Evolutionary conservation across 2,329 filamentous ascomycete genomes (phyloP).

Genomic region (Microdochium paspali): DNA sequence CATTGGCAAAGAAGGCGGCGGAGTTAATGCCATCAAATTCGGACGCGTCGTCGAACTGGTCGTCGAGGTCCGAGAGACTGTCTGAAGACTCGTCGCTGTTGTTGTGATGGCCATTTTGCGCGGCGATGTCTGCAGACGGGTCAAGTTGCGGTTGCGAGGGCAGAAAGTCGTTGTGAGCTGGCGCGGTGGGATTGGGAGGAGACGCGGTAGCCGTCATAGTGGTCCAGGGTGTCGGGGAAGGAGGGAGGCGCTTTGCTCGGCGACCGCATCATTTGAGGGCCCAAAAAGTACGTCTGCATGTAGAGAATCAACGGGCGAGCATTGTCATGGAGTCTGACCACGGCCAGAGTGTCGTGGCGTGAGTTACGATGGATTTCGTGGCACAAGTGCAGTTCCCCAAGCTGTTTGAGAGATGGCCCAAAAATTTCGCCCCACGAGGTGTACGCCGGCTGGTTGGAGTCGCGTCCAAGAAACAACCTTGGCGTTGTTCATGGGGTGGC

Average conservation of each 20-base stretch:
- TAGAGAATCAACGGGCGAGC: slow-evolving; percentile 29
- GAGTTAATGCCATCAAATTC: not conserved
- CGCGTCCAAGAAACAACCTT: slow-evolving; percentile 16
- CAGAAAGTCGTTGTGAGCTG: slow-evolving; percentile 19
- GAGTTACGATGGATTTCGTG: slow-evolving; percentile 33
- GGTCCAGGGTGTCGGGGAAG: slow-evolving; percentile 24
- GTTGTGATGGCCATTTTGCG: slow-evolving; percentile 8
- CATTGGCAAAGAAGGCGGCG: slow-evolving; percentile 7
- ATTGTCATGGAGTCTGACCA: slow-evolving; percentile 41
- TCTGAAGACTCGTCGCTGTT: slow-evolving; percentile 2
- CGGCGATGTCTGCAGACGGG: slow-evolving; percentile 12
- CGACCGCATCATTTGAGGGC: slow-evolving; percentile 48
- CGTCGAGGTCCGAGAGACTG: slow-evolving; percentile 8
- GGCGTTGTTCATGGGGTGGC: not conserved
- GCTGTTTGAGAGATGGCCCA: slow-evolving; percentile 32
- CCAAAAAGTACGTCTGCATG: slow-evolving; percentile 47
- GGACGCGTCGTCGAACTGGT: slow-evolving; percentile 7
- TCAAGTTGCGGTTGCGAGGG: slow-evolving; percentile 1
- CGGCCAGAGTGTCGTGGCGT: slow-evolving; percentile 40
- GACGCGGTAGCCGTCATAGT: slow-evolving; percentile 55
- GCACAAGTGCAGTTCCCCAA: slow-evolving; percentile 32
- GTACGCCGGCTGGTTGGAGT: not conserved
- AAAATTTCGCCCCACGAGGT: slow-evolving; percentile 15
- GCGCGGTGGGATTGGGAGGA: slow-evolving; percentile 28
- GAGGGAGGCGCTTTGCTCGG: slow-evolving; percentile 40